A percentile compares a stretch with the other conserved stretches of the same genome.
Conservation (phyloP, 2,329 filamentous ascomycete genomes). For the Xylariaceae sp. region DNA sequence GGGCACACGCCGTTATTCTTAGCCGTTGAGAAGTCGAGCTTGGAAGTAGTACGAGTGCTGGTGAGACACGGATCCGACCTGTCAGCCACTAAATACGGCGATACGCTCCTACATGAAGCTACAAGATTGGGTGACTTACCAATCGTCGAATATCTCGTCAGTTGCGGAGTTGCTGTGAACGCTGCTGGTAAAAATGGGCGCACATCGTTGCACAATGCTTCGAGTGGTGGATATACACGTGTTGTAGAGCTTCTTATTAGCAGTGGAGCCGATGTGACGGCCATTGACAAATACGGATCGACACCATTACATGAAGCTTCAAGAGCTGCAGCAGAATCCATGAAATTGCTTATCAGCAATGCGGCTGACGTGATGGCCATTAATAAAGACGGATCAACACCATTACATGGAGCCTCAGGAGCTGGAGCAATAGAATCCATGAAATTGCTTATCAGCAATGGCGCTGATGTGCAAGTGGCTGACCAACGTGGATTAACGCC, state of each 20-base stretch:
- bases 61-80: too few relatives aligned
- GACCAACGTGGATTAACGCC: too few relatives aligned
- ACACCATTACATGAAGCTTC: background rate
- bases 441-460: background rate
- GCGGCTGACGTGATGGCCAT: background rate
- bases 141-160: background rate
- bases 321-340: background rate
- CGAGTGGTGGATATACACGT: background rate
- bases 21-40: too few relatives aligned
- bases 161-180: background rate
- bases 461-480: too few relatives aligned
- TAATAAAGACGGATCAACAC: background rate
- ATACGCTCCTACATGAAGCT: too few relatives aligned
- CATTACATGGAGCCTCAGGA: background rate
- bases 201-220: background rate
- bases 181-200: background rate
- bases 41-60: too few relatives aligned
- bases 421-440: background rate
- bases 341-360: background rate
- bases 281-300: background rate
- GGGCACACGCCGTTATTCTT: too few relatives aligned
- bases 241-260: background rate
- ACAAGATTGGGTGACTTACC: background rate
- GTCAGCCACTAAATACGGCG: too few relatives aligned
- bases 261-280: conserved; percentile 11